A percentile compares a stretch with the other conserved stretches of the same genome.
phyloP scores from a whole-genome alignment of 306 rosid species.

The Begonia peltatifolia region DNA sequence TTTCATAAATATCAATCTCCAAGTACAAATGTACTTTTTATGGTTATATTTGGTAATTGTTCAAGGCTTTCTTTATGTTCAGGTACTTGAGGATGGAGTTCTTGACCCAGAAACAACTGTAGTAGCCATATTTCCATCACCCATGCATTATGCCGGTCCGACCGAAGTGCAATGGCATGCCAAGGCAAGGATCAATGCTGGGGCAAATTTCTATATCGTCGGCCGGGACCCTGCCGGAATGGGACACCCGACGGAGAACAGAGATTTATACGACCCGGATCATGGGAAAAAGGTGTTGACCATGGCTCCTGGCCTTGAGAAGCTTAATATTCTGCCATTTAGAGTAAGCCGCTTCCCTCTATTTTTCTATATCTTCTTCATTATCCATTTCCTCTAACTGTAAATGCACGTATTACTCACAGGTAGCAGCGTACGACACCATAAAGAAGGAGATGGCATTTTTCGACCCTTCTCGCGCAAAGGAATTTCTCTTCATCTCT shows the following conservation, averaged over 20 bases:
- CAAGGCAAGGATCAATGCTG: constrained; percentile 89
- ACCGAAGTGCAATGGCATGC: constrained; percentile 99
- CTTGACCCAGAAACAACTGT: constrained; percentile 92
- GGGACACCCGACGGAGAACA: constrained; percentile 91
- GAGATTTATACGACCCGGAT: constrained; percentile 89
- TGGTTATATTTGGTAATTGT: background rate
- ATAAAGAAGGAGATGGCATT: constrained; percentile 75
- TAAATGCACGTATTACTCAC: constrained; percentile 13
- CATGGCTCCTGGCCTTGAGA: constrained; percentile 97
- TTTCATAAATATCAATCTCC: background rate
- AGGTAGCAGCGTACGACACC: constrained; percentile 97
- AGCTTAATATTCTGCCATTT: constrained; percentile 91
- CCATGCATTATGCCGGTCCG: constrained; percentile 98
- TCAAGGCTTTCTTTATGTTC: constrained; percentile 11
- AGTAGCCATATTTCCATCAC: constrained; percentile 89
- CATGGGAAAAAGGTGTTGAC: constrained; percentile 91
- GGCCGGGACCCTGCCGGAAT: constrained; percentile 99
- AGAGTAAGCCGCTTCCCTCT: constrained; percentile 25
- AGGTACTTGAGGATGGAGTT: constrained; percentile 94
- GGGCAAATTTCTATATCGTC: constrained; percentile 92
- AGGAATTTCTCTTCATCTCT: constrained; percentile 90
- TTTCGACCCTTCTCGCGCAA: constrained; percentile 71
- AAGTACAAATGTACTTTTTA: background rate
- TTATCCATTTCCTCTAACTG: background rate
- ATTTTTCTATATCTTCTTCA: background rate